Evolutionary conservation across 2,329 filamentous ascomycete genomes (phyloP).

Genomic region (Acarospora socialis): DNA sequence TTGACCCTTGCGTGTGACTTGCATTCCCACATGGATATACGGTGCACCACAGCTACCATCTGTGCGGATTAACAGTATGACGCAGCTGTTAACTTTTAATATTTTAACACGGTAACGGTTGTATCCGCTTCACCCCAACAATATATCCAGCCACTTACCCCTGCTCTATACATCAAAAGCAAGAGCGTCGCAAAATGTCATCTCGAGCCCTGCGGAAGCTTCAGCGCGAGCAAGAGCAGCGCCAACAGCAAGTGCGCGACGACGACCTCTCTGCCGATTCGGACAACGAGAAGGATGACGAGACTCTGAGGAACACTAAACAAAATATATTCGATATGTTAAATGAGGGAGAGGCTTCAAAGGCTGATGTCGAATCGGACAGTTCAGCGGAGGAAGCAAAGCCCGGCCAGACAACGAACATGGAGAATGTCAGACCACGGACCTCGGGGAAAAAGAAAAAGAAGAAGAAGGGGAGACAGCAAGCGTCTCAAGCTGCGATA

Average conservation of each 20-base stretch:
- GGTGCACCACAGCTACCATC: too few species aligned
- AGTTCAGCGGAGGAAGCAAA: conserved; percentile 14
- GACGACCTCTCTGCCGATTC: conserved; percentile 27
- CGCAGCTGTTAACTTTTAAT: too few species aligned
- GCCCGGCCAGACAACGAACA: conserved; percentile 18
- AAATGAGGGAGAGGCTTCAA: conserved; percentile 28
- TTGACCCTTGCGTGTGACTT: too few species aligned
- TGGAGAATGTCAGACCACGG: conserved; percentile 20
- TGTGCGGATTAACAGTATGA: too few species aligned
- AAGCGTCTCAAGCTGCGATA: too few species aligned
- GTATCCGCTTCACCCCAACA: background rate
- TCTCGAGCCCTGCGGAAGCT: conserved; percentile 51
- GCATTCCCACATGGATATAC: too few species aligned
- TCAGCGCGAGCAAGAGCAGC: conserved; percentile 46
- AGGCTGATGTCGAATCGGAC: conserved; percentile 22
- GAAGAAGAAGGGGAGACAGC: conserved; percentile 43
- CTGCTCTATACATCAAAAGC: conserved; percentile 1
- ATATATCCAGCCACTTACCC: background rate
- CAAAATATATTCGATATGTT: conserved; percentile 42
- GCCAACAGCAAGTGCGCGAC: conserved; percentile 31
- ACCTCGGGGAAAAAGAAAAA: conserved; percentile 45
- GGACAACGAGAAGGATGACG: conserved; percentile 13
- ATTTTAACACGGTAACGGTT: background rate
- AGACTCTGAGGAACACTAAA: conserved; percentile 25
- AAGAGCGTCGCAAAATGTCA: conserved; percentile 36